A percentile compares a stretch with the other conserved stretches of the same genome.
These are phyloP conservation scores for Aspergillus sp. DNA, from an alignment of 2,329 filamentous ascomycete genomes.

Conservation along the genomic window DNA sequence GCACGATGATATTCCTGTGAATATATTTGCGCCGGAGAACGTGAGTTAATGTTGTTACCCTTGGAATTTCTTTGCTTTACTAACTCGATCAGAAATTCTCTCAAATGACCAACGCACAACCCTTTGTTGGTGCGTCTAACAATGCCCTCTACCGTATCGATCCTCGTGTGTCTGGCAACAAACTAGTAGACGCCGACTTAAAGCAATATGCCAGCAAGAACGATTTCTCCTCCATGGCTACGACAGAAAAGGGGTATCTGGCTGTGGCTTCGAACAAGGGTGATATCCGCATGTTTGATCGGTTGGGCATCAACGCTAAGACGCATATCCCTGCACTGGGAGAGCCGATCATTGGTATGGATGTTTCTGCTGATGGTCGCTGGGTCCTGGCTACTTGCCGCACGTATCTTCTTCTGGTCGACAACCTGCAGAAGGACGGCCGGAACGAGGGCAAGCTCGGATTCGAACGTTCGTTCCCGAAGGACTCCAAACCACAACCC, in stretches of 20 bases:
- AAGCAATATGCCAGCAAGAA: conserved; percentile 98
- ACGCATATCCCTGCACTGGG: conserved; percentile 92
- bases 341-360: conserved; percentile 87
- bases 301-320: conserved; percentile 93
- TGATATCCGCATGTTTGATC: conserved; percentile 92
- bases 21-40: conserved; percentile 85
- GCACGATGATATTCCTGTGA: conserved; percentile 88
- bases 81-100: conserved; percentile 65
- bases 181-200: conserved; percentile 83
- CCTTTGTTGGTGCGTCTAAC: conserved; percentile 84
- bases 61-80: conserved; percentile 13
- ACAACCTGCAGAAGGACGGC: conserved; percentile 79
- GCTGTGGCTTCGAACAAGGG: conserved; percentile 97
- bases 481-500: conserved; percentile 88
- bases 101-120: conserved; percentile 91
- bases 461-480: conserved; percentile 87
- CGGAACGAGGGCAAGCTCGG: conserved; percentile 98
- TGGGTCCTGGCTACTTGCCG: conserved; percentile 93
- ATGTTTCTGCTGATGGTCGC: conserved; percentile 88
- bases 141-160: conserved; percentile 93
- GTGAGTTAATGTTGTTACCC: conserved; percentile 31
- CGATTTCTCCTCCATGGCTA: conserved; percentile 88
- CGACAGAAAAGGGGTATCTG: conserved; percentile 93
- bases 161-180: conserved; percentile 79
- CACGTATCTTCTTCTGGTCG: conserved; percentile 90